These are phyloP conservation scores for Hypoxylon rickii DNA, from an alignment of 495 filamentous ascomycete species.

Conservation along the genomic window DNA sequence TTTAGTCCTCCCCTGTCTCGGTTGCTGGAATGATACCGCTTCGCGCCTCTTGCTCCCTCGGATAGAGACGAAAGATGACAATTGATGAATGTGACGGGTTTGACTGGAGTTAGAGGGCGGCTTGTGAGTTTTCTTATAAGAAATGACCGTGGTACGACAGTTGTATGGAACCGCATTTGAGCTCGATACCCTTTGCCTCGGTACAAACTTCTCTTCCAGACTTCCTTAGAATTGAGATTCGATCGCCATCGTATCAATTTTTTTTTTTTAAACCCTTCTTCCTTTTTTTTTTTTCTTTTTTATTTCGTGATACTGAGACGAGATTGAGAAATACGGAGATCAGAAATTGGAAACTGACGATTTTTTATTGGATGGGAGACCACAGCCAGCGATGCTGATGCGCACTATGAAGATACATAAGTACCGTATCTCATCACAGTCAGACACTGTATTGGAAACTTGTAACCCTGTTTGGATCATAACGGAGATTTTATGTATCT, in stretches of 20 bases:
- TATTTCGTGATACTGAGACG: neutral
- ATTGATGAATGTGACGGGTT: neutral
- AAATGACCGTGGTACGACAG: conserved; percentile 3
- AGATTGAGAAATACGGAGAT: neutral
- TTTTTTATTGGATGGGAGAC: conserved; percentile 21
- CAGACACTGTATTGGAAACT: too few species aligned
- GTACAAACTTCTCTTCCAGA: too few species aligned
- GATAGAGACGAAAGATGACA: neutral
- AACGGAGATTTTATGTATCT: too few species aligned
- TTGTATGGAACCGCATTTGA: conserved; percentile 10
- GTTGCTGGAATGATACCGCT: too few species aligned
- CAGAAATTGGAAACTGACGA: conserved; percentile 17
- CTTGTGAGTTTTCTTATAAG: neutral
- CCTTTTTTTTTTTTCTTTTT: neutral
- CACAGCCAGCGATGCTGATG: too few species aligned
- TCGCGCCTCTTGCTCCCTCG: neutral
- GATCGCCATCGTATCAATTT: too few species aligned
- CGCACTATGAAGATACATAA: too few species aligned
- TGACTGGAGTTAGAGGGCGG: neutral
- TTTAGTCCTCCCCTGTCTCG: too few species aligned
- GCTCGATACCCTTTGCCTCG: too few species aligned
- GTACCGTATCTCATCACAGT: too few species aligned
- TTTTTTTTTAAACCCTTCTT: conserved; percentile 4
- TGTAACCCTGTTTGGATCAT: too few species aligned
- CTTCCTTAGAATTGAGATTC: too few species aligned